Conservation (phyloP, 2,329 filamentous ascomycete species). For the Arthroderma uncinatum region DNA sequence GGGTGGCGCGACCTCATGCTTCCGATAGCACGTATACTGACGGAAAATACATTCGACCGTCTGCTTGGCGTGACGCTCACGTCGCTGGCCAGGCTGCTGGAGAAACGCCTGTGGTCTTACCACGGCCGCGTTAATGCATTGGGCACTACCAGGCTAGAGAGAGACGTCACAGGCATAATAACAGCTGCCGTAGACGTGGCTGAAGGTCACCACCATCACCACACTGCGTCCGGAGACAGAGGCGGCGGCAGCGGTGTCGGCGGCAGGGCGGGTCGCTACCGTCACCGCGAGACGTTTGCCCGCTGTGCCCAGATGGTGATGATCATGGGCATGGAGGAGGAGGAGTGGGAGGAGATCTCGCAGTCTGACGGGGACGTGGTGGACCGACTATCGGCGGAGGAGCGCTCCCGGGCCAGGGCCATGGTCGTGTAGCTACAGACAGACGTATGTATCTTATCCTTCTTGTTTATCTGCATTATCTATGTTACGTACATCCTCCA, state of each 20-base stretch:
- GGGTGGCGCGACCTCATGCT: constrained; percentile 78
- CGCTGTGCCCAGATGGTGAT: constrained; percentile 70
- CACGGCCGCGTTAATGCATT: constrained; percentile 68
- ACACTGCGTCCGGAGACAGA: constrained; percentile 16
- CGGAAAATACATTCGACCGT: constrained; percentile 60
- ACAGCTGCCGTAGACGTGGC: constrained; percentile 33
- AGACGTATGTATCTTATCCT: background rate
- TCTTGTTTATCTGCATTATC: too few relatives aligned
- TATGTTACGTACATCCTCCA: too few relatives aligned
- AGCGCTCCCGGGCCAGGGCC: constrained; percentile 59
- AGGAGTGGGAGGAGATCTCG: constrained; percentile 77
- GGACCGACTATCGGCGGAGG: constrained; percentile 59
- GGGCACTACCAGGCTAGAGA: constrained; percentile 70
- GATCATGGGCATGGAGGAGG: constrained; percentile 88
- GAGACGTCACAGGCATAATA: constrained; percentile 70
- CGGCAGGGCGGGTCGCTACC: constrained; percentile 60
- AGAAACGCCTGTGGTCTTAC: constrained; percentile 77
- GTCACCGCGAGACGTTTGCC: constrained; percentile 63
- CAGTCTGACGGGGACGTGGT: constrained; percentile 43
- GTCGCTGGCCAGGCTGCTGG: constrained; percentile 66
- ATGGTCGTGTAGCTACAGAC: constrained; percentile 41
- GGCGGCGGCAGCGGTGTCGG: constrained; percentile 18
- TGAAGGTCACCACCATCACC: constrained; percentile 16
- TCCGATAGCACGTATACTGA: constrained; percentile 76
- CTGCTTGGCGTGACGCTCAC: constrained; percentile 62